Conservation (phyloP, 805 yeast genomes). For the Metschnikowia bowlesiae region DNA sequence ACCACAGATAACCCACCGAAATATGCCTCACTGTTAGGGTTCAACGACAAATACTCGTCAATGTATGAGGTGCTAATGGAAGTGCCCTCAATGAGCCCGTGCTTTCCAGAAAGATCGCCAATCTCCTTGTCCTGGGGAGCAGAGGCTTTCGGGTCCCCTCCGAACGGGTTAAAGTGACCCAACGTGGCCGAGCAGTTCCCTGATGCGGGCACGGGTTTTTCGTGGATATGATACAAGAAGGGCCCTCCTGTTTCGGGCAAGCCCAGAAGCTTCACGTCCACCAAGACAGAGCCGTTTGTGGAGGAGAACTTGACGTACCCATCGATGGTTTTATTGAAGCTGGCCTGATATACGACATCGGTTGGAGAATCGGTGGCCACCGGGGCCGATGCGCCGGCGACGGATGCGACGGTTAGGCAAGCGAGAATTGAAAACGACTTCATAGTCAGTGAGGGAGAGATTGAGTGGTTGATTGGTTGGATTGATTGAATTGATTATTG, state of each 20-base stretch:
- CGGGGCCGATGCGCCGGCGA: constrained; percentile 24
- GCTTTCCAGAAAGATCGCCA: constrained; percentile 40
- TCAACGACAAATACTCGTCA: constrained; percentile 32
- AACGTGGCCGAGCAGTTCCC: constrained; percentile 32
- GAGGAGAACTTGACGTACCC: constrained; percentile 31
- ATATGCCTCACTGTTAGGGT: constrained; percentile 22
- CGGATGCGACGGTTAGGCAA: constrained; percentile 10
- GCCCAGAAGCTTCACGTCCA: constrained; percentile 27
- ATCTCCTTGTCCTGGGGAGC: constrained; percentile 24
- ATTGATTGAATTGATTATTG: too few species aligned
- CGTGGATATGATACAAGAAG: constrained; percentile 38
- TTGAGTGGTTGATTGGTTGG: too few species aligned
- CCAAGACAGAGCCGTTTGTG: constrained; percentile 30
- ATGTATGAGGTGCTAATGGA: constrained; percentile 21
- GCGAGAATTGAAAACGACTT: constrained; percentile 6
- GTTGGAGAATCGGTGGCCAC: constrained; percentile 27
- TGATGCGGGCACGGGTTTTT: constrained; percentile 32
- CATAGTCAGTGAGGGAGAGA: not conserved
- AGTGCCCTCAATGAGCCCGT: constrained; percentile 32
- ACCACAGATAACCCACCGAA: constrained; percentile 32
- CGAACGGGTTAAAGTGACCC: constrained; percentile 37
- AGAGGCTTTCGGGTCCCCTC: constrained; percentile 26
- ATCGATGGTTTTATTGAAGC: constrained; percentile 15
- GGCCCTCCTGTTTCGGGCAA: constrained; percentile 37
- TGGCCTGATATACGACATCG: constrained; percentile 25